Conservation (phyloP, 331 rosid species). For the Phaseolus coccineus region DNA sequence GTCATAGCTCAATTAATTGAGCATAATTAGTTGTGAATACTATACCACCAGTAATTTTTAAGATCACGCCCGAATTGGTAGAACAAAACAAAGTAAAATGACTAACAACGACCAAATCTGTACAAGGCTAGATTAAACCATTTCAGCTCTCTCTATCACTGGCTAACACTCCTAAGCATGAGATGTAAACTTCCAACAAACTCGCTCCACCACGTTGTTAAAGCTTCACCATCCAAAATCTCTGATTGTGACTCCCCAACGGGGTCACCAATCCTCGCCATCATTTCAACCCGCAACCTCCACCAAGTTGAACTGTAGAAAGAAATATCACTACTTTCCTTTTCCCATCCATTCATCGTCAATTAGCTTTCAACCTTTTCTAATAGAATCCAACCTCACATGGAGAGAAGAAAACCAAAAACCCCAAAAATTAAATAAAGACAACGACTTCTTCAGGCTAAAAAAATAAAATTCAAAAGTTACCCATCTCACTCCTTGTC, state of each 20-base stretch:
- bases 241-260: conserved; percentile 36
- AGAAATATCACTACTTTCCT: conserved; percentile 35
- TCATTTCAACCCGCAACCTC: conserved; percentile 48
- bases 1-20: conserved; percentile 10
- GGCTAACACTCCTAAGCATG: conserved; percentile 2
- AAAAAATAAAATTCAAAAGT: conserved; percentile 26
- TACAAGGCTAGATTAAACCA: background rate
- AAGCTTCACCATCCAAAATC: conserved; percentile 37
- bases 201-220: conserved; percentile 12
- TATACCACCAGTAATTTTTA: conserved; percentile 7
- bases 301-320: conserved; percentile 40
- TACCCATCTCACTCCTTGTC: conserved; percentile 4
- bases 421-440: conserved; percentile 25
- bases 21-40: background rate
- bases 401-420: conserved; percentile 4
- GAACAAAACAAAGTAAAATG: conserved; percentile 15
- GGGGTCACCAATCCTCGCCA: background rate
- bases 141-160: background rate
- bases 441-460: conserved; percentile 38
- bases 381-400: conserved; percentile 38
- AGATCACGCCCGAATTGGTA: background rate
- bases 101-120: background rate
- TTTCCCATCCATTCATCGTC: conserved; percentile 28
- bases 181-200: conserved; percentile 40
- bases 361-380: conserved; percentile 20